Base-by-base conservation (phyloP, 257 asterid genomes). In the Solanum appendiculatum region DNA sequence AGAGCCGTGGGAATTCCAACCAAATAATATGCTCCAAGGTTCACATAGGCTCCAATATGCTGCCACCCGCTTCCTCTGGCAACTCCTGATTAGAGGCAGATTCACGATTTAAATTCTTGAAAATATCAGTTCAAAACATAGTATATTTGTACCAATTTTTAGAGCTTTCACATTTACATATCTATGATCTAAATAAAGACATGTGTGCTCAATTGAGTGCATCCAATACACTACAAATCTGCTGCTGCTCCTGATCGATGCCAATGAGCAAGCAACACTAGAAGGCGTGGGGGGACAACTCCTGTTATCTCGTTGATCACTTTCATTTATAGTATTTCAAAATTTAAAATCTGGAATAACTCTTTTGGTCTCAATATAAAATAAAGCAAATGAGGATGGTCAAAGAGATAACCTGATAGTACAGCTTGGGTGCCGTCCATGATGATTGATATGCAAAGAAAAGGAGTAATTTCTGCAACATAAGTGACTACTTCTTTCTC, bases 31-130 rank as follows among this genome's bases (percentile, higher is more conserved):
- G 93, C 15, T 97, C 84, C 84, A 78, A 78, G 84, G 86, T 96
- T 96, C 6, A 96, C 94, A 77, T 93, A 95, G 3, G 99, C 98
- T 39, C 98, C 99, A 11, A 96, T 68, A 23, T 93, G 96, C 89
- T 96, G 98, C 98, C 98, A 96, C 69, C 99, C 99, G 12, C 95
- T 89, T 29, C 98, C 99, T 91, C 98, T 92, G n/a, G 98, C 98
- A 21, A 94, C 94, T 11, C 98, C 98, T 72, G 29, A 9, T 21
- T 10, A 72, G 29, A 72, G 48, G 5, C 27, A 72, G 4, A 34
- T 72, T 9, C 29, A 72, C 1, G 9, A 72, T 72, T 72, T 72
- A 72, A 34, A 72, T 34, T 72, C 37, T 66, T 27, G 20, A 29
- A 29, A 64, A 33, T 29, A 9, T 34, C 15, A 23, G 46, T 72